A percentile compares a stretch with the other conserved stretches of the same genome.
These are phyloP conservation scores for Cryphonectria naterciae DNA, from an alignment of 2,329 filamentous ascomycete genomes.

Conservation along the genomic window DNA sequence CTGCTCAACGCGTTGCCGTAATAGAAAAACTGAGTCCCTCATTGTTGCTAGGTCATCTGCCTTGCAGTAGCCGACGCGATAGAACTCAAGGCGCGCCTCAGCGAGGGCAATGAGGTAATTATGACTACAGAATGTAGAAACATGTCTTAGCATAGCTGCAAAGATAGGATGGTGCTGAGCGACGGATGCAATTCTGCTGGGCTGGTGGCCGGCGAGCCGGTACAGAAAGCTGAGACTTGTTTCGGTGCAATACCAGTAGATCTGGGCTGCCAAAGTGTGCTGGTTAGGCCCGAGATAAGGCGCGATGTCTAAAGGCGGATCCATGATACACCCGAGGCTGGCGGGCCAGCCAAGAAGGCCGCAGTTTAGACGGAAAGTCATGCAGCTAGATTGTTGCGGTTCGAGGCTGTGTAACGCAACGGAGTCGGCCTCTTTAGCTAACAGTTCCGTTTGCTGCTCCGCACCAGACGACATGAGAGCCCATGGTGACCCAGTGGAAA, in stretches of 20 bases:
- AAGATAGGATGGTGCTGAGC: slow-evolving; percentile 11
- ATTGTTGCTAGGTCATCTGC: slow-evolving; percentile 6
- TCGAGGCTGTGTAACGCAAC: not conserved
- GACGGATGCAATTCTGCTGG: not conserved
- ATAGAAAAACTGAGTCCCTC: not conserved
- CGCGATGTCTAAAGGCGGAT: slow-evolving; percentile 7
- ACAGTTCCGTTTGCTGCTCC: not conserved
- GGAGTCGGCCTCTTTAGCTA: not conserved
- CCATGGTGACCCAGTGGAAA: not conserved
- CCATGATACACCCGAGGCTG: not conserved
- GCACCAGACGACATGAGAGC: not conserved
- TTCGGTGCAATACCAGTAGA: slow-evolving; percentile 18
- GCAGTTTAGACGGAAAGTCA: not conserved
- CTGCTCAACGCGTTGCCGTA: not conserved
- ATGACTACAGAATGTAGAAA: slow-evolving; percentile 9
- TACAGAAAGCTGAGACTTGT: slow-evolving; percentile 8
- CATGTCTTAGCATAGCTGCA: not conserved
- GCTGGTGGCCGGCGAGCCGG: slow-evolving; percentile 3
- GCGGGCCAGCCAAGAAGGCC: not conserved
- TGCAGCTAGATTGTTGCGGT: not conserved
- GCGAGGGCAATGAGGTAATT: slow-evolving; percentile 16
- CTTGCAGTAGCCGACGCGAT: slow-evolving; percentile 9
- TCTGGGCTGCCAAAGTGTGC: slow-evolving; percentile 6
- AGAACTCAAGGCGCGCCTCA: slow-evolving; percentile 17
- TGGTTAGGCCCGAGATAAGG: slow-evolving; percentile 14